phyloP scores from a whole-genome alignment of 2,329 filamentous ascomycete genomes.

The Cordyceps cicadae region DNA sequence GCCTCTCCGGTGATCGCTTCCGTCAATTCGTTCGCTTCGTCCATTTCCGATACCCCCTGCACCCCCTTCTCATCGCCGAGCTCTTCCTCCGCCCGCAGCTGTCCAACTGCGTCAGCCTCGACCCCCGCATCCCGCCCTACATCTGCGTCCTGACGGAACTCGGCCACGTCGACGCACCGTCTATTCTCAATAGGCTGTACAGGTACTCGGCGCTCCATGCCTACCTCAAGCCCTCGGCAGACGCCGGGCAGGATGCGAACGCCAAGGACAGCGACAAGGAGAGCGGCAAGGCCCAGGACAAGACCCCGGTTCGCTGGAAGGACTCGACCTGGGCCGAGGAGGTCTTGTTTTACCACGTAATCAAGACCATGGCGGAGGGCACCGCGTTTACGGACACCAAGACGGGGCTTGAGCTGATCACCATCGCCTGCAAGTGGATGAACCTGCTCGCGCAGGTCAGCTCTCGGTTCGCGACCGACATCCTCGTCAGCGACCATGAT shows the following conservation, averaged over 20 bases:
- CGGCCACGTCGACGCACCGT: slow-evolving; percentile 44
- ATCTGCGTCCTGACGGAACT: slow-evolving; percentile 46
- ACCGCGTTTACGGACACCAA: slow-evolving; percentile 36
- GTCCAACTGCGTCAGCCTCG: slow-evolving; percentile 41
- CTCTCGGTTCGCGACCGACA: slow-evolving; percentile 39
- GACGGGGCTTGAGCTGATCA: slow-evolving; percentile 43
- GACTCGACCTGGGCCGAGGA: slow-evolving; percentile 65
- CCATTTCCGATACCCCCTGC: slow-evolving; percentile 42
- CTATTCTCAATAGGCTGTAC: slow-evolving; percentile 47
- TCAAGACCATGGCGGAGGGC: slow-evolving; percentile 67
- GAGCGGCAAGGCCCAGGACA: slow-evolving; percentile 13
- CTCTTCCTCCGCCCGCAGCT: slow-evolving; percentile 49
- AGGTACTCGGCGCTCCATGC: slow-evolving; percentile 47
- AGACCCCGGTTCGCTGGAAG: slow-evolving; percentile 36
- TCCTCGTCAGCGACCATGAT: slow-evolving; percentile 37
- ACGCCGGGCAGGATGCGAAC: slow-evolving; percentile 13
- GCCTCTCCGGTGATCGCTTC: slow-evolving; percentile 47
- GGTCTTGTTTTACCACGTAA: slow-evolving; percentile 85
- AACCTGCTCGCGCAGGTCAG: slow-evolving; percentile 44
- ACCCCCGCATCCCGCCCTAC: slow-evolving; percentile 53
- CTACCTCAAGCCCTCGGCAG: slow-evolving; percentile 11
- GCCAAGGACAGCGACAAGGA: slow-evolving; percentile 8
- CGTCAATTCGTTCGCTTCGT: slow-evolving; percentile 41
- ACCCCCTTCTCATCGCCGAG: slow-evolving; percentile 44
- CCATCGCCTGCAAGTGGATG: slow-evolving; percentile 51